Evolutionary conservation across 2,329 filamentous ascomycete species (phyloP), one percentile per base, ranked within the genome.

Genomic region (Calonectria hongkongensis): DNA sequence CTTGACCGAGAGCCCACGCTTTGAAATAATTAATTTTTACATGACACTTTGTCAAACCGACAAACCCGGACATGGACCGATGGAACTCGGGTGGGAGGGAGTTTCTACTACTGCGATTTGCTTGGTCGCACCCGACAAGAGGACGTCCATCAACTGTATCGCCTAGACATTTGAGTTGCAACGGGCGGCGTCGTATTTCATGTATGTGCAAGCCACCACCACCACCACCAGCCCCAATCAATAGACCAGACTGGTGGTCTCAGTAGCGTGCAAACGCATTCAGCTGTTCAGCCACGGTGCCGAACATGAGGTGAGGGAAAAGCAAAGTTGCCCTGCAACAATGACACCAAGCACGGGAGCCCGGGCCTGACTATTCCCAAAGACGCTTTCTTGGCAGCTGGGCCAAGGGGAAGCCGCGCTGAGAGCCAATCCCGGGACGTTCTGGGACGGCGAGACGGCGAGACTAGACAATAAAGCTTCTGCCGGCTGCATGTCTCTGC

Each of bases 301-400:
- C 51, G 62, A 64, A 75, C 18, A 63, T 67, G 63, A 36, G 68
- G 41, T 48, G 58, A 60, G 56, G 66, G 73, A 63, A 75, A 66
- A 74, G 63, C 50, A 71, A 50, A 67, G 47, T 51, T 69, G 75
- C 48, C 54, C 71, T 72, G 70, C 33, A 67, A 66, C 71, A 51
- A 58, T 39, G 30, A 21, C n/a, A 60, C 54, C 54, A 41, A 25
- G 58, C 58, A 75, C 76, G 66, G 28, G 50, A 74, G 45, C 65
- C 47, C 27, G 64, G 60, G 54, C 68, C 65, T 63, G 73, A 62
- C 45, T 21, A 48, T 48, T 48, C 69, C 66, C 60, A 65, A 62
- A 70, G 72, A 39, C 45, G 45, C 33, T 28, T 43, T 51, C n/a
- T 54, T 56, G 27, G 66, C 66, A 51, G 28, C 54, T 68, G 66